phyloP scores from a whole-genome alignment of 768 basidiomycete species.

The Favolaschia claudopus region DNA sequence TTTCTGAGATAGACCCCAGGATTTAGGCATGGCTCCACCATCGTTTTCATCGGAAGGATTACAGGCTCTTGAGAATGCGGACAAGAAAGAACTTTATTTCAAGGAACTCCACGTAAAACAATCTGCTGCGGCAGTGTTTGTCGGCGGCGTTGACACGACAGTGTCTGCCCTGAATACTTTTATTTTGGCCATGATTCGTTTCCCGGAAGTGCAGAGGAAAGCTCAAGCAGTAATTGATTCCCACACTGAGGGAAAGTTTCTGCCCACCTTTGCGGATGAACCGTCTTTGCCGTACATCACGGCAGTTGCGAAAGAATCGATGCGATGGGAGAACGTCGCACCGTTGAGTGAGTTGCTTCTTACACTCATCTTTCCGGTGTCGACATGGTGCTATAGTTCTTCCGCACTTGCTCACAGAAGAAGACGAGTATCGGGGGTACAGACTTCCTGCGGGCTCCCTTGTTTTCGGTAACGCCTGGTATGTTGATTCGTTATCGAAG shows the following conservation, averaged over 20 bases:
- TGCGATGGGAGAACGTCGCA: constrained; percentile 41
- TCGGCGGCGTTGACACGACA: constrained; percentile 41
- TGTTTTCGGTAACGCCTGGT: constrained; percentile 34
- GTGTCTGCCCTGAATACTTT: constrained; percentile 42
- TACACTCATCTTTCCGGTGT: not conserved
- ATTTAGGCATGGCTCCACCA: not conserved
- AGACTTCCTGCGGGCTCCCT: constrained; percentile 40
- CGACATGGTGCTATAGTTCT: constrained; percentile 26
- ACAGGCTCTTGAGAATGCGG: not conserved
- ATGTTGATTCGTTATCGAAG: not conserved
- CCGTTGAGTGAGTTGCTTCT: constrained; percentile 39
- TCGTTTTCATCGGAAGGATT: constrained; percentile 13
- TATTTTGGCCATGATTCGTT: constrained; percentile 43
- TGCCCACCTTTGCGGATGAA: constrained; percentile 44
- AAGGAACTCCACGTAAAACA: not conserved
- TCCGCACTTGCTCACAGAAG: constrained; percentile 36
- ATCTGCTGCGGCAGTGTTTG: not conserved
- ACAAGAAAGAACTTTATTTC: not conserved
- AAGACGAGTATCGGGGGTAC: constrained; percentile 45
- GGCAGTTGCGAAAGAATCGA: constrained; percentile 44
- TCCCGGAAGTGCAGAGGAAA: constrained; percentile 42
- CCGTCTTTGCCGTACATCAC: constrained; percentile 41
- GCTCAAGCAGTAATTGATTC: constrained; percentile 47
- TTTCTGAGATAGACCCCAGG: constrained; percentile 26
- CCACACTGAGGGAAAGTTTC: constrained; percentile 37